Conservation (phyloP, 257 asterid genomes). For the Nicotiana obtusifolia region DNA sequence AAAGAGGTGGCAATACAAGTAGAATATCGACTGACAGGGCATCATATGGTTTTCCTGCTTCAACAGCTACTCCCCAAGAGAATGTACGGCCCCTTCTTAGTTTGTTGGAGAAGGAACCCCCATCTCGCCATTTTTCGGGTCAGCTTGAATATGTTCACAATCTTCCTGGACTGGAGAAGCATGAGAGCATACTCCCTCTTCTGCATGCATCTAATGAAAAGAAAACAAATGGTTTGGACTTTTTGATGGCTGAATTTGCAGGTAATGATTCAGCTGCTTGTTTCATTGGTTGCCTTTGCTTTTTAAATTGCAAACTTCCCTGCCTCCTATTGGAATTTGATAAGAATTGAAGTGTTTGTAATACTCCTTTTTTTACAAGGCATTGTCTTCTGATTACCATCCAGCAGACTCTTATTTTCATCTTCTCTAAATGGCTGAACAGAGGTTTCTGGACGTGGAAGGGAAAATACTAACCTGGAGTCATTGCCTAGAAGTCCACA, state of each 20-base stretch:
- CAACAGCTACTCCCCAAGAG: constrained; percentile 56
- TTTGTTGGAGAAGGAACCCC: constrained; percentile 95
- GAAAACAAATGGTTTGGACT: constrained; percentile 82
- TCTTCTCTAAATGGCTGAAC: constrained; percentile 19
- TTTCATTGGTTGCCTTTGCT: constrained; percentile 1
- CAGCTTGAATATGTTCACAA: constrained; percentile 94
- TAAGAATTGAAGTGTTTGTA: background rate
- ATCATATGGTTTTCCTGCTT: constrained; percentile 55
- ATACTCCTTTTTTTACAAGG: background rate
- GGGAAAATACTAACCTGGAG: constrained; percentile 61
- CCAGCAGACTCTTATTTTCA: background rate
- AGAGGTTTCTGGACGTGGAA: constrained; percentile 92
- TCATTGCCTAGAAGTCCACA: constrained; percentile 65
- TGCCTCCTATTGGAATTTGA: background rate
- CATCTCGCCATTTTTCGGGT: constrained; percentile 92
- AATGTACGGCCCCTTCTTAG: constrained; percentile 85
- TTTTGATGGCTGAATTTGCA: constrained; percentile 95
- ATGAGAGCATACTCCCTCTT: constrained; percentile 56
- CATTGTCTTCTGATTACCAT: constrained; percentile 3
- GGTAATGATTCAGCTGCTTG: constrained; percentile 37
- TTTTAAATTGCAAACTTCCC: background rate
- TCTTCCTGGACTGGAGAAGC: constrained; percentile 85
- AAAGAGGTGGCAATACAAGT: constrained; percentile 46
- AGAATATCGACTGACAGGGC: constrained; percentile 63
- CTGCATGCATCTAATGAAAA: constrained; percentile 46